Conservation (phyloP, 352 stramenopile species). For the Pythium biforme region DNA sequence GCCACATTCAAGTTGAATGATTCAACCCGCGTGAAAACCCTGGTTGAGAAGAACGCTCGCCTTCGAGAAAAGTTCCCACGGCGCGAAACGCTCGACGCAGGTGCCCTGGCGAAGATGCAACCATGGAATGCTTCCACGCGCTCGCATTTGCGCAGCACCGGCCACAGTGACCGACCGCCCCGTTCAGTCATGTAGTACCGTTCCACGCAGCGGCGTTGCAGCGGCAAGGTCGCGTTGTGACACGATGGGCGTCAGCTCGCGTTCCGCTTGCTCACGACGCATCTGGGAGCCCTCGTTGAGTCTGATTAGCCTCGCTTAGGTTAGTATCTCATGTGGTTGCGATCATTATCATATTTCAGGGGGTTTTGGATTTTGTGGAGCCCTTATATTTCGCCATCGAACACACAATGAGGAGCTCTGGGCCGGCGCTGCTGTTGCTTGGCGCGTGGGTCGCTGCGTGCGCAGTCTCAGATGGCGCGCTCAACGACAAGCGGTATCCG, state of each 20-base stretch:
- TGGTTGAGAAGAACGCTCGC: no score
- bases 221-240: not conserved
- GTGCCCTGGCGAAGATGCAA: no score
- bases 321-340: not conserved
- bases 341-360: not conserved
- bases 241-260: not conserved
- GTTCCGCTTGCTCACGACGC: no score
- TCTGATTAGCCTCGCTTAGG: not conserved
- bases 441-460: not conserved
- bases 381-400: not conserved
- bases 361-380: not conserved
- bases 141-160: no score
- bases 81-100: no score
- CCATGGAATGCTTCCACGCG: no score
- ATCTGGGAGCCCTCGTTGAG: not conserved
- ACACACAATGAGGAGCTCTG: not conserved
- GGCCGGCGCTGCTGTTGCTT: not conserved
- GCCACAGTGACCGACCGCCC: no score
- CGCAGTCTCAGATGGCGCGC: not conserved
- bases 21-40: no score
- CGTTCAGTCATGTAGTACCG: no score
- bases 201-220: no score
- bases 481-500: conserved; percentile 28
- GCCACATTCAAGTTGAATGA: no score
- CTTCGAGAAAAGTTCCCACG: no score